Conservation (phyloP, 768 basidiomycete species). For the Suillus tomentosus region DNA sequence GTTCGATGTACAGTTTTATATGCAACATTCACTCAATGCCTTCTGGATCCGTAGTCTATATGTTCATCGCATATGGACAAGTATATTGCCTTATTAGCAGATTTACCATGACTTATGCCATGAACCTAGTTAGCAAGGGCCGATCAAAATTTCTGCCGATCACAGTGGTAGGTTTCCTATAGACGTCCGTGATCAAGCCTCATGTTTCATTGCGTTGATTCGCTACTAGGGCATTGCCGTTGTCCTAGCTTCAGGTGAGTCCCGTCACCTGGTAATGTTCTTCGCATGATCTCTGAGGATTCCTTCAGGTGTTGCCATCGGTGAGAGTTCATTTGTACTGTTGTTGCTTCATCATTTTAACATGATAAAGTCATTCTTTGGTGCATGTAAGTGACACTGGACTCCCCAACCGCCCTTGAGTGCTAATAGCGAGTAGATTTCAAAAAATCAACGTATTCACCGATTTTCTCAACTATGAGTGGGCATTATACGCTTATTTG, state of each 20-base stretch:
- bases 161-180: not conserved
- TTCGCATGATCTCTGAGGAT: not conserved
- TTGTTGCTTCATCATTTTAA: too few relatives aligned
- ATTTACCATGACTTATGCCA: too few relatives aligned
- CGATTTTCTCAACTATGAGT: too few relatives aligned
- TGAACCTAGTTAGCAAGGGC: not conserved
- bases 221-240: not conserved
- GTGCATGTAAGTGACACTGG: too few relatives aligned
- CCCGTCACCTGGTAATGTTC: too few relatives aligned
- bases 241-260: not conserved
- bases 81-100: not conserved
- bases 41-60: not conserved
- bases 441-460: too few relatives aligned
- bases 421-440: too few relatives aligned
- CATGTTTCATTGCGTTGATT: not conserved
- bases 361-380: too few relatives aligned
- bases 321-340: not conserved
- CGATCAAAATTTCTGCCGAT: not conserved
- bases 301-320: not conserved
- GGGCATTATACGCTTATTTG: too few relatives aligned
- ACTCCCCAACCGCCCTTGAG: too few relatives aligned
- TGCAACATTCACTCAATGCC: not conserved
- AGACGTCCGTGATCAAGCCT: not conserved
- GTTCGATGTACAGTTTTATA: not conserved
- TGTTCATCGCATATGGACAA: constrained; percentile 6